phyloP scores from a whole-genome alignment of 257 asterid genomes.

The Capsicum chinense region DNA sequence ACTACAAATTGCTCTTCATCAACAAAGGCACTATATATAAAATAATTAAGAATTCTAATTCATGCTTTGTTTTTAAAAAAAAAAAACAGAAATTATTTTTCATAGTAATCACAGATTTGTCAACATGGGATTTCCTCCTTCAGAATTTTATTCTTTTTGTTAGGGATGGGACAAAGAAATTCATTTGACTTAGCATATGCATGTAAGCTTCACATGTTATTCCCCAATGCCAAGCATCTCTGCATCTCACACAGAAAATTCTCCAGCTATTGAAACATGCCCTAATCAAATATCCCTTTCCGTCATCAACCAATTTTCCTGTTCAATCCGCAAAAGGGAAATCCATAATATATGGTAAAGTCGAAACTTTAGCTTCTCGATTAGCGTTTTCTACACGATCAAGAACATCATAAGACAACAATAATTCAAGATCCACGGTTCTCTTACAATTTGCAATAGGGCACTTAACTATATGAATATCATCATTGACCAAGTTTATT shows the following conservation, averaged over 20 bases:
- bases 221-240: slow-evolving; percentile 25
- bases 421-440: not conserved
- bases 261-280: slow-evolving; percentile 26
- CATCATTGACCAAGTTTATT: not conserved
- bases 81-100: not conserved
- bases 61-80: not conserved
- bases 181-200: too few relatives aligned
- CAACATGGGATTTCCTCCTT: not conserved
- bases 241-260: slow-evolving; percentile 17
- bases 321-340: not conserved
- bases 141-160: not conserved
- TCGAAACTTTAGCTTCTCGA: not conserved
- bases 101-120: not conserved
- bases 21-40: not conserved
- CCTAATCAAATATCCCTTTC: not conserved
- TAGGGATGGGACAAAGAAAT: too few relatives aligned
- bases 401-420: not conserved
- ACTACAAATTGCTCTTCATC: not conserved
- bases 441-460: slow-evolving; percentile 26
- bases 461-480: slow-evolving; percentile 2
- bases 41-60: not conserved
- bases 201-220: not conserved
- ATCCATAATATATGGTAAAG: not conserved
- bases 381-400: fast-evolving
- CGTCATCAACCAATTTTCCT: not conserved